Percentiles rank a stretch among this genome's conserved stretches.
These are phyloP conservation scores for Penicillium cosmopolitanum DNA, from an alignment of 495 filamentous ascomycete genomes.

Conservation along the genomic window DNA sequence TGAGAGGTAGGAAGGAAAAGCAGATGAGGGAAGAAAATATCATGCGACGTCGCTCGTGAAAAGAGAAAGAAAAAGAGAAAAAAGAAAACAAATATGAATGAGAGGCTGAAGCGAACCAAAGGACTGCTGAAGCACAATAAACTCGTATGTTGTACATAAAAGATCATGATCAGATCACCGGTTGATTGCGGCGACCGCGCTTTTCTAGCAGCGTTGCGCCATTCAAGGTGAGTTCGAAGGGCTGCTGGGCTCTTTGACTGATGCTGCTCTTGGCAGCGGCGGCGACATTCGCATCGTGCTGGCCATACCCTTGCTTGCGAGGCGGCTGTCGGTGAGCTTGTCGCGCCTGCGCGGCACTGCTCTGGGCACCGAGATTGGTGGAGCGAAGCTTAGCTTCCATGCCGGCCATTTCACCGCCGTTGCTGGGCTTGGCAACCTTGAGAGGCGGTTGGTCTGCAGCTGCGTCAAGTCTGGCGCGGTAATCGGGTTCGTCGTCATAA, in stretches of 20 bases:
- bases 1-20: background rate
- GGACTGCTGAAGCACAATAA: slow-evolving; percentile 1
- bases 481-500: slow-evolving; percentile 61
- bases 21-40: slow-evolving; percentile 1
- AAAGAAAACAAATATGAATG: background rate
- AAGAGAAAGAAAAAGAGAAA: slow-evolving; percentile 2
- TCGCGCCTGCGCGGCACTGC: slow-evolving; percentile 62
- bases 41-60: slow-evolving; percentile 23
- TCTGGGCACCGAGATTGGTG: slow-evolving; percentile 65
- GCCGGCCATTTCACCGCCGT: slow-evolving; percentile 66
- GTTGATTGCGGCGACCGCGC: slow-evolving; percentile 54
- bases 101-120: background rate
- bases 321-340: slow-evolving; percentile 54
- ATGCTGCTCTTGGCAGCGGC: slow-evolving; percentile 80
- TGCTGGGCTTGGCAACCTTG: slow-evolving; percentile 68
- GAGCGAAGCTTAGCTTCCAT: slow-evolving; percentile 85
- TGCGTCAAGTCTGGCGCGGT: slow-evolving; percentile 41
- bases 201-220: slow-evolving; percentile 86
- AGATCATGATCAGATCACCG: slow-evolving; percentile 21
- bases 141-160: slow-evolving; percentile 11
- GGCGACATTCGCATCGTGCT: slow-evolving; percentile 76
- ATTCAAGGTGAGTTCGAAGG: slow-evolving; percentile 90
- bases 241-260: slow-evolving; percentile 60
- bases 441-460: slow-evolving; percentile 57
- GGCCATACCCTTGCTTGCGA: slow-evolving; percentile 72